Evolutionary conservation across 2,329 filamentous ascomycete species (phyloP).

Genomic region (Dothideomycetes sp.): DNA sequence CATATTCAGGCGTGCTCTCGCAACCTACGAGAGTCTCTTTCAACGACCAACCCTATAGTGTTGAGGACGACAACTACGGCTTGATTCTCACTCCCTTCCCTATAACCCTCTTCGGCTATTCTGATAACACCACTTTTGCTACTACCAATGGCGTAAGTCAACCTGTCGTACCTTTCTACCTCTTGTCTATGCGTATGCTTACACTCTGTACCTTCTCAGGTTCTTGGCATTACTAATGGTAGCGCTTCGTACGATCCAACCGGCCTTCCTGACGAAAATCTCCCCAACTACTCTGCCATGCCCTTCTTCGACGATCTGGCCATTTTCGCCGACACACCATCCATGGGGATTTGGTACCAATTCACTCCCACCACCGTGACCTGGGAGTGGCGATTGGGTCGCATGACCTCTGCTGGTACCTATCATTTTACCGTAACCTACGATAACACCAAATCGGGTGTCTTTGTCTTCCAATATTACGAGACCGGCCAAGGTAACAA

Average conservation of each 20-base stretch:
- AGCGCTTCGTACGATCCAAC: slow-evolving; percentile 19
- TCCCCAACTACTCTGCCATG: slow-evolving; percentile 22
- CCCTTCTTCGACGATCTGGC: slow-evolving; percentile 28
- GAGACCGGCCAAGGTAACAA: slow-evolving; percentile 17
- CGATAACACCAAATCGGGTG: slow-evolving; percentile 20
- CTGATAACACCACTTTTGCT: slow-evolving; percentile 19
- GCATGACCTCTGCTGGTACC: slow-evolving; percentile 16
- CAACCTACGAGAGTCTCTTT: slow-evolving; percentile 25
- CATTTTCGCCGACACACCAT: slow-evolving; percentile 16
- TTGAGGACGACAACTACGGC: slow-evolving; percentile 28
- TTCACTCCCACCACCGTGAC: slow-evolving; percentile 20
- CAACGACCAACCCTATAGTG: slow-evolving; percentile 20
- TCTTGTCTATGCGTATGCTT: not conserved
- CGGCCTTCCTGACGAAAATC: slow-evolving; percentile 18
- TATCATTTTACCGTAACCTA: slow-evolving; percentile 28
- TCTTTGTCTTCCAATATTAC: slow-evolving; percentile 24
- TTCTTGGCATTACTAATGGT: slow-evolving; percentile 23
- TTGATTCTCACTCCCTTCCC: slow-evolving; percentile 24
- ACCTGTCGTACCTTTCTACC: not conserved
- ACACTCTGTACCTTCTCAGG: slow-evolving; percentile 8
- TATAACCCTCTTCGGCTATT: slow-evolving; percentile 20
- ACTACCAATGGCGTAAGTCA: slow-evolving; percentile 23
- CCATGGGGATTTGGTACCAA: slow-evolving; percentile 28
- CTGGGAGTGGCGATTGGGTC: slow-evolving; percentile 24
- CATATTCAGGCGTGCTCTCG: slow-evolving; percentile 17